These are phyloP conservation scores for Trichosporon sp. DNA, from an alignment of 1,284 basidiomycete species.

Conservation along the genomic window DNA sequence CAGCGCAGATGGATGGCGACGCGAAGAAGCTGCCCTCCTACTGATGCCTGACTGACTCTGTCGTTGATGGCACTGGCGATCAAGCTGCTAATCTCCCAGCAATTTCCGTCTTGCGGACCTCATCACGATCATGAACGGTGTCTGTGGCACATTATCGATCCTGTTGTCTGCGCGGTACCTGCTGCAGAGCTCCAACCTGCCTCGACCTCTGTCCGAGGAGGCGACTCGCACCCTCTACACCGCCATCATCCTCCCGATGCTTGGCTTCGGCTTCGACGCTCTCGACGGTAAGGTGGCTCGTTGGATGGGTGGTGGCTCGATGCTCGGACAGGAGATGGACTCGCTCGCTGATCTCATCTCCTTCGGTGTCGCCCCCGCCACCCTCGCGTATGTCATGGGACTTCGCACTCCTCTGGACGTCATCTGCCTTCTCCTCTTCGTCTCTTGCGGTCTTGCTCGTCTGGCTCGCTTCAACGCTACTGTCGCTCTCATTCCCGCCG, in stretches of 20 bases:
- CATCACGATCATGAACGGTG: conserved; percentile 99
- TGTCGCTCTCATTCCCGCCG: conserved; percentile 88
- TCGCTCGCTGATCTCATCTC: conserved; percentile 94
- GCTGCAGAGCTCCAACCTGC: conserved; percentile 67
- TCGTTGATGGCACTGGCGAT: neutral
- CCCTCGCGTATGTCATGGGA: conserved; percentile 86
- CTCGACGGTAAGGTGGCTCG: conserved; percentile 96
- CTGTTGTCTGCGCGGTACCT: conserved; percentile 89
- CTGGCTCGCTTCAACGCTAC: conserved; percentile 98
- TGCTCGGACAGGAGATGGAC: conserved; percentile 98
- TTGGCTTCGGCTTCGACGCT: conserved; percentile 97
- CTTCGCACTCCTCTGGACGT: conserved; percentile 85
- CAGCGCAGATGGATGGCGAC: no score
- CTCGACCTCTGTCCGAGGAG: conserved; percentile 31
- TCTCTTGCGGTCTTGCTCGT: conserved; percentile 92
- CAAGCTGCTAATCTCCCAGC: conserved; percentile 49
- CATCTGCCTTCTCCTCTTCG: conserved; percentile 77
- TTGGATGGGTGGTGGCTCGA: conserved; percentile 89
- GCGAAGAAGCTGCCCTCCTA: no score
- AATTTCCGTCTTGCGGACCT: conserved; percentile 98
- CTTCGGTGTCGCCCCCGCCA: conserved; percentile 92
- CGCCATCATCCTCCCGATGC: conserved; percentile 80
- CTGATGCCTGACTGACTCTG: no score
- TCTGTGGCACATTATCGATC: conserved; percentile 88
- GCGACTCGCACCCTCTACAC: conserved; percentile 59